Base-by-base conservation (phyloP, 139 green algal genomes). In the Mesostigma viride region DNA sequence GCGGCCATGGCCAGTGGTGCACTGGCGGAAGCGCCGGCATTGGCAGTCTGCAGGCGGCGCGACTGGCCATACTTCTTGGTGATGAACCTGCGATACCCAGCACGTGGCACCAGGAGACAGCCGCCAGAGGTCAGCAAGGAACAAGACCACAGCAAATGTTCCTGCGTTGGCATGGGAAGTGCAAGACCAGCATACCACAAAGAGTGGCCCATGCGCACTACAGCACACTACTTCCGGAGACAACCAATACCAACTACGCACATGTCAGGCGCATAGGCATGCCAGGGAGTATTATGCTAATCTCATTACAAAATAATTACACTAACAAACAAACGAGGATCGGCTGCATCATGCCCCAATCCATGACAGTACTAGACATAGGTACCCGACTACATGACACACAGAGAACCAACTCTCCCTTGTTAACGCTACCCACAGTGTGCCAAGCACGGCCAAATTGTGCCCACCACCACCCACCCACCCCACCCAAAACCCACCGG, bases 401-500 rank as follows among this genome's bases (percentile, higher is more conserved):
- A 51, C 14, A 51, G 14, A 14, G n/a, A n/a, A n/a, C n/a, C n/a
- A n/a, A n/a, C n/a, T n/a, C n/a, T n/a, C n/a, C n/a, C n/a, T n/a
- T n/a, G n/a, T n/a, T n/a, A n/a, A n/a, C n/a, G n/a, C n/a, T n/a
- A n/a, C n/a, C n/a, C n/a, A n/a, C n/a, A n/a, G n/a, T n/a, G n/a
- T n/a, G n/a, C n/a, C n/a, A n/a, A n/a, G n/a, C n/a, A n/a, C n/a
- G n/a, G n/a, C n/a, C n/a, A n/a, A n/a, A n/a, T n/a, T n/a, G n/a
- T n/a, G n/a, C n/a, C n/a, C n/a, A n/a, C n/a, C n/a, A n/a, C n/a
- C n/a, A n/a, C n/a, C n/a, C n/a, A n/a, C n/a, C n/a, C n/a, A n/a
- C n/a, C n/a, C n/a, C n/a, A n/a, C n/a, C n/a, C n/a, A n/a, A 14
- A n/a, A 8, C 60, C 35, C 31, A 86, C 64, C 76, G 69, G 79